Evolutionary conservation across 768 basidiomycete species (phyloP), one percentile per base, ranked within the genome.

Genomic region (Hydnomerulius pinastri): DNA sequence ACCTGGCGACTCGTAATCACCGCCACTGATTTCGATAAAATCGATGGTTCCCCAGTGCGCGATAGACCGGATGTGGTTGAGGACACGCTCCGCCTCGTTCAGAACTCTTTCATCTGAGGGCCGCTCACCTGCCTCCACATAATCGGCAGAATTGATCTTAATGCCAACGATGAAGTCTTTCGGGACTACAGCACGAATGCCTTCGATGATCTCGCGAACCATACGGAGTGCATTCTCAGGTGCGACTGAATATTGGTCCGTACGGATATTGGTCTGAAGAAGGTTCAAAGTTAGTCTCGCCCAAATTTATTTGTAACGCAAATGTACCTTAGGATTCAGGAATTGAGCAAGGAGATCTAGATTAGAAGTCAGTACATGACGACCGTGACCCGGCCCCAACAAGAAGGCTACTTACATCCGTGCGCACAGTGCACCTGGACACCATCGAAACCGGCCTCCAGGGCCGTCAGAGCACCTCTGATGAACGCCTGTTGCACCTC

Each of bases 1-100:
- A 86, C 91, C 81, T 57, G 88, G 86, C 15, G 76, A 80, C 60
- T 92, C 89, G 57, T 95, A 96, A 62, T 86, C 85, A 0, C 92
- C 92, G 2, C 92, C 92, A 48, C 86, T 90, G 51, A 96, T 80
- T 67, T 96, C 92, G 43, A 96, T 82, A 60, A 92, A 87, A 65
- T 96, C 92, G 4, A 95, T 60, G 15, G 71, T 68, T 1, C 77
- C 76, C 83, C 90, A 90, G 32, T 66, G 63, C 0, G 85, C 79
- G 24, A 93, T 81, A 32, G 75, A 64, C 15, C 70, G 65, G 11
- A 92, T 71, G 59, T 93, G 85, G 18, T 75, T 66, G 2, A 92
- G 66, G 1, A 85, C 85, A 21, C 77, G 71, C 61, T 28, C 51
- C 24, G 47, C 43, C 30, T 68, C 63, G 5, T 64, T 59, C 29